Evolutionary conservation across 352 stramenopile genomes (phyloP).

Genomic region (Phytophthora aleatoria): DNA sequence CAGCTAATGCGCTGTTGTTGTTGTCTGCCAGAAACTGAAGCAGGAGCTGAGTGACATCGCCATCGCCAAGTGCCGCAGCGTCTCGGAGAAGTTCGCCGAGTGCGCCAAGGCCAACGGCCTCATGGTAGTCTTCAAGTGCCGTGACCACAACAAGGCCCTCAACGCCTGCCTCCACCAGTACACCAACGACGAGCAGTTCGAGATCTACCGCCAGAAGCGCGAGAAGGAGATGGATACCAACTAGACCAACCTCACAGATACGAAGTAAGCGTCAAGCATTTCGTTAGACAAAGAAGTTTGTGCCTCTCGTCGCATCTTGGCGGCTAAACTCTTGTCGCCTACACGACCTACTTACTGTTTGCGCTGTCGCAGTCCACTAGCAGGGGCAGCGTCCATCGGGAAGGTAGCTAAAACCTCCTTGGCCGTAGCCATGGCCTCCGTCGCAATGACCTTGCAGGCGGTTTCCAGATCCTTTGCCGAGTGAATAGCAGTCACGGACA

Average conservation of each 20-base stretch:
- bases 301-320: too few relatives aligned
- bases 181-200: conserved; percentile 78
- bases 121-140: conserved; percentile 78
- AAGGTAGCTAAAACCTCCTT: conserved; percentile 48
- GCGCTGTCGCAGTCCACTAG: conserved; percentile 45
- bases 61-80: conserved; percentile 71
- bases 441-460: conserved; percentile 61
- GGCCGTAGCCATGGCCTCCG: conserved; percentile 58
- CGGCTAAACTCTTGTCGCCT: neutral
- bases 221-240: conserved; percentile 48
- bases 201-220: conserved; percentile 66
- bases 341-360: conserved; percentile 33
- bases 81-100: conserved; percentile 62
- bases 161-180: conserved; percentile 84
- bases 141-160: conserved; percentile 72
- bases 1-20: conserved; percentile 1
- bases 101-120: conserved; percentile 73
- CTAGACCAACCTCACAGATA: neutral
- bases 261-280: conserved; percentile 18
- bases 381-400: conserved; percentile 26
- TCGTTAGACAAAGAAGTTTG: conserved; percentile 14
- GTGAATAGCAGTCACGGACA: conserved; percentile 79
- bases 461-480: conserved; percentile 55
- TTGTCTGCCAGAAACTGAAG: conserved; percentile 62
- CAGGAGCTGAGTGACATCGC: conserved; percentile 86